A percentile compares a stretch with the other conserved stretches of the same genome.
Evolutionary conservation across 345 rosid genomes (phyloP).

Genomic region (Crucihimalaya himalaica): DNA sequence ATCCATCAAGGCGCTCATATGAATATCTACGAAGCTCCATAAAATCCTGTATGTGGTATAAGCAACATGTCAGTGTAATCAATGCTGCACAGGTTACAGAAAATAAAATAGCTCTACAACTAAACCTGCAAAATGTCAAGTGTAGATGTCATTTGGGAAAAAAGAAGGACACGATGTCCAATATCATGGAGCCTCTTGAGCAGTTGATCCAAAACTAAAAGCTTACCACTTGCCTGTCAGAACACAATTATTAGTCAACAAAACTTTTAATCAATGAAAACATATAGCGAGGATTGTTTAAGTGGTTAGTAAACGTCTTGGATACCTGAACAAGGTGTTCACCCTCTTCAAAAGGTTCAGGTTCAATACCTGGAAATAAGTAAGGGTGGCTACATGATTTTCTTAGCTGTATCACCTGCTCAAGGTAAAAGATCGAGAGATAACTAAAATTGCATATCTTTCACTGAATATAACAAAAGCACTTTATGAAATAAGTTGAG

Average conservation of each 20-base stretch:
- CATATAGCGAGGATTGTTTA: neutral
- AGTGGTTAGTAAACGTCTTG: conserved; percentile 6
- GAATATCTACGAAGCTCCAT: conserved; percentile 79
- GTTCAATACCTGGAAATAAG: conserved; percentile 91
- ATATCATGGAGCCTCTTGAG: conserved; percentile 61
- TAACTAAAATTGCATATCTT: neutral
- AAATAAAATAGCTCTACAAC: neutral
- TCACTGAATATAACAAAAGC: conserved; percentile 22
- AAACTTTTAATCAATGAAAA: neutral
- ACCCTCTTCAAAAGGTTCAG: conserved; percentile 91
- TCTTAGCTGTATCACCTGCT: conserved; percentile 79
- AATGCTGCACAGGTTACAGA: neutral
- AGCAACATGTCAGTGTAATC: conserved; percentile 12
- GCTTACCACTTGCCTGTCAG: conserved; percentile 81
- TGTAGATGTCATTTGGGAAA: conserved; percentile 91
- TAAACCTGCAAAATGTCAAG: conserved; percentile 89
- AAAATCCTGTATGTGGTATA: conserved; percentile 58
- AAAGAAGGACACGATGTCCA: conserved; percentile 85
- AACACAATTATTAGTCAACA: conserved; percentile 12
- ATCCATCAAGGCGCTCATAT: conserved; percentile 97
- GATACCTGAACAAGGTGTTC: conserved; percentile 90
- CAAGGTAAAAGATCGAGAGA: conserved; percentile 12
- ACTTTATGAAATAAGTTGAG: conserved; percentile 1
- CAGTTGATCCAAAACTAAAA: conserved; percentile 69
- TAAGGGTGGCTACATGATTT: conserved; percentile 97